Conservation (phyloP, 208 protist species). For the Crithidia mellificae region DNA sequence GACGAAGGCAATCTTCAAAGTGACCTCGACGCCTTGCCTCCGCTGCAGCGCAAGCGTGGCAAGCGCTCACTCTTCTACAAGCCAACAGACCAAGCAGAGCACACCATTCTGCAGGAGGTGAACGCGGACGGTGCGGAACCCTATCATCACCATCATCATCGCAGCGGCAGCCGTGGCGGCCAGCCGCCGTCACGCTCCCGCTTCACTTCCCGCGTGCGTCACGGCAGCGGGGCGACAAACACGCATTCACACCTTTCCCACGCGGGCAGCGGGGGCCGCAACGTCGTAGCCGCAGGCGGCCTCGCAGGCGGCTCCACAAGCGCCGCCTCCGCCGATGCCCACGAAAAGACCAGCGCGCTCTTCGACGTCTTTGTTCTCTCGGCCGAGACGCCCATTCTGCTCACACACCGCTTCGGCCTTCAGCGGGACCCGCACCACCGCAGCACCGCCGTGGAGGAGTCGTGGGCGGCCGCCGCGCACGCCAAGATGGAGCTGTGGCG, state of each 20-base stretch:
- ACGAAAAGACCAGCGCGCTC: slow-evolving; percentile 28
- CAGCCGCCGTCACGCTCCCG: slow-evolving; percentile 3
- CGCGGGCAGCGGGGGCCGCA: too few relatives aligned
- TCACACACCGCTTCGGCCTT: slow-evolving; percentile 31
- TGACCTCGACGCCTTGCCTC: slow-evolving; percentile 10
- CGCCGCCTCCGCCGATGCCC: not conserved
- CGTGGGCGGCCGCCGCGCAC: slow-evolving; percentile 41
- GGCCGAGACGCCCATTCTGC: slow-evolving; percentile 18
- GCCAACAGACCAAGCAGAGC: not conserved
- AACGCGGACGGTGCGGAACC: not conserved
- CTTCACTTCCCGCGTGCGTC: slow-evolving; percentile 20
- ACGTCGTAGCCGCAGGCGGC: too few relatives aligned
- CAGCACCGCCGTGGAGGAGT: slow-evolving; percentile 36
- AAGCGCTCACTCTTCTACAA: slow-evolving; percentile 54
- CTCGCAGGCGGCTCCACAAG: too few relatives aligned
- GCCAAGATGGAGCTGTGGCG: slow-evolving; percentile 26
- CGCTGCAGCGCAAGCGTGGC: slow-evolving; percentile 35
- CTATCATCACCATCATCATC: too few relatives aligned
- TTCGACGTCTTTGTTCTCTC: slow-evolving; percentile 38
- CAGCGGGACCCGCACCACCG: slow-evolving; percentile 2
- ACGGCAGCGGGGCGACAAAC: not conserved
- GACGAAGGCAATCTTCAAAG: too few relatives aligned
- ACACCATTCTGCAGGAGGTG: slow-evolving; percentile 4
- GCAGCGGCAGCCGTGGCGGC: not conserved
- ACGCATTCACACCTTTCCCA: too few relatives aligned